phyloP scores from a whole-genome alignment of 495 filamentous ascomycete genomes.

The Geoglossum glabrum region DNA sequence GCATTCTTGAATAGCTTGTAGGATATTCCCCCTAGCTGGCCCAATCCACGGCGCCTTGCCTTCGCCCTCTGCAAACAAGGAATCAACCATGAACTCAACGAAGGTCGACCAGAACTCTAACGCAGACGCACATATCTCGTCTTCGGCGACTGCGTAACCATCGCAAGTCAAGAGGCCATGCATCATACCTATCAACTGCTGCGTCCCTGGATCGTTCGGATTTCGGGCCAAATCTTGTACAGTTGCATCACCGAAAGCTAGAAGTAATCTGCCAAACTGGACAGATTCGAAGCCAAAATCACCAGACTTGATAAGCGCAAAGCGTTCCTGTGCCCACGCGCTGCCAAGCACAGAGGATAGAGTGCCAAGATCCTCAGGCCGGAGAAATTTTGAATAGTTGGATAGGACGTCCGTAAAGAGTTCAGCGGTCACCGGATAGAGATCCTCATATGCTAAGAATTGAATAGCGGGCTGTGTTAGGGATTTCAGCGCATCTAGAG shows the following conservation, averaged over 20 bases:
- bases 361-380: constrained; percentile 28
- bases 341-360: constrained; percentile 37
- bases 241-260: constrained; percentile 46
- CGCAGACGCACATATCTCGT: constrained; percentile 51
- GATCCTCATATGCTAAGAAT: constrained; percentile 30
- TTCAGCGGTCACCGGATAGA: constrained; percentile 39
- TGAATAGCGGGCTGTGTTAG: constrained; percentile 34
- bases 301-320: constrained; percentile 32
- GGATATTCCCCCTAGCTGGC: constrained; percentile 20
- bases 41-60: constrained; percentile 21
- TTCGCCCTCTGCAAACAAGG: constrained; percentile 15
- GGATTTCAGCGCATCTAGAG: constrained; percentile 33
- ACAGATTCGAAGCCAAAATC: constrained; percentile 44
- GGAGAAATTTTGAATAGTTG: constrained; percentile 43
- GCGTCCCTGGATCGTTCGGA: constrained; percentile 13
- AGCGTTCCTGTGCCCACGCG: constrained; percentile 29
- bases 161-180: constrained; percentile 45
- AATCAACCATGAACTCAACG: constrained; percentile 32
- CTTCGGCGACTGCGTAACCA: constrained; percentile 57
- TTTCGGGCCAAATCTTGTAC: constrained; percentile 27
- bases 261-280: constrained; percentile 45
- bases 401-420: constrained; percentile 41
- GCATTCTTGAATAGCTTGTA: constrained; percentile 36
- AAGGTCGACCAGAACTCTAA: constrained; percentile 74
- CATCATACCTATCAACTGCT: constrained; percentile 26